Base-by-base conservation (phyloP, 2,329 filamentous ascomycete species). In the Colletotrichum filicis region DNA sequence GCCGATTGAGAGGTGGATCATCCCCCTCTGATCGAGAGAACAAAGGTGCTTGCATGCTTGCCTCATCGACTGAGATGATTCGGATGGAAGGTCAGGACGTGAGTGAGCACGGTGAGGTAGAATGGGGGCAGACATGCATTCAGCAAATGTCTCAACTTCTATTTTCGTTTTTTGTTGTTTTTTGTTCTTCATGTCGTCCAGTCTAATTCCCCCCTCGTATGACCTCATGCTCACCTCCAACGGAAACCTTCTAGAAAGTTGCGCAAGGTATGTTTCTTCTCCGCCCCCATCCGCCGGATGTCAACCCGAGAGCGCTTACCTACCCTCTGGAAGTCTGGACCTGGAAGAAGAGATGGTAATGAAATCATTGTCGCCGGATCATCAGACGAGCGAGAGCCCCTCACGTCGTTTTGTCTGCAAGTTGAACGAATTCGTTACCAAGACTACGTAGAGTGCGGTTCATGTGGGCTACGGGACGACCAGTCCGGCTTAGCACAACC, bases 351-450 rank as follows among this genome's bases (percentile, higher is more conserved):
- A 53, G 42, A 30, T 49, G 60, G n/a, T 26, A 49, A 49, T 67
- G 62, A 71, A 71, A 56, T 68, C 64, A 68, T 52, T 11, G 56
- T 53, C 49, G 58, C 49, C 52, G 52, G 28, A 58, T 63, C 58
- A 68, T 68, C 58, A 30, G 58, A 57, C 64, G 49, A 68, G 59
- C 26, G 63, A 32, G 32, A 52, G n/a, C 53, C 35, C 35, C 37
- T 67, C 56, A 24, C 63, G 32, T 57, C 49, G 55, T 67, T 26
- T 42, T 42, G 42, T 35, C 61, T 70, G 61, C 53, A 53, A 42
- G 11, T 59, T 14, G 55, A 59, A 42, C 58, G 22, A 70, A 49
- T 49, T 49, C 42, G 8, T 49, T 49, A 49, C 42, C 16, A 49
- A 49, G 42, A n/a, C 42, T 49, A 49, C 42, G 42, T 49, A 49